Conservation (phyloP, 1,284 basidiomycete genomes). For the Malassezia sp. region DNA sequence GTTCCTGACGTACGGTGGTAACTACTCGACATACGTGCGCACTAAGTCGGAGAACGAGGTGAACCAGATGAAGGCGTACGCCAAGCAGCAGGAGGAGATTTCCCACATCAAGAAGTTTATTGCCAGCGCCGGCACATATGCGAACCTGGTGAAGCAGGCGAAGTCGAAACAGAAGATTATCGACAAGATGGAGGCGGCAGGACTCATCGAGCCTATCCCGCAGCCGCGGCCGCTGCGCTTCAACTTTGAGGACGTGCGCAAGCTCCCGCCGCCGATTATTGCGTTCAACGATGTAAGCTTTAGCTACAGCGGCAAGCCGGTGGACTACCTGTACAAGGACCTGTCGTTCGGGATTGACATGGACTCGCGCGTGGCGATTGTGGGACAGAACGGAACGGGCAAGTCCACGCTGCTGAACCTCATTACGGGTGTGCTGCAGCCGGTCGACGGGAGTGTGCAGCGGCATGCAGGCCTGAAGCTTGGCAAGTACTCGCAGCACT, state of each 20-base stretch:
- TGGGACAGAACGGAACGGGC: conserved; percentile 94
- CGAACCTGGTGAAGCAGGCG: conserved; percentile 94
- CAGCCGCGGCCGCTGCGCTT: conserved; percentile 64
- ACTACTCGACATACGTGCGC: conserved; percentile 90
- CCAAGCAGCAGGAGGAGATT: conserved; percentile 97
- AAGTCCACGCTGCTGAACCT: conserved; percentile 95
- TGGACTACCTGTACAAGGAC: conserved; percentile 76
- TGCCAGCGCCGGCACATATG: conserved; percentile 94
- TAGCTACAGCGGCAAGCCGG: conserved; percentile 76
- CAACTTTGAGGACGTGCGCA: conserved; percentile 89
- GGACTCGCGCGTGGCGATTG: conserved; percentile 90
- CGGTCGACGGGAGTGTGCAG: conserved; percentile 70
- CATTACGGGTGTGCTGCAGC: conserved; percentile 73
- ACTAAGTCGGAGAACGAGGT: conserved; percentile 95
- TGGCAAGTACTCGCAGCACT: conserved; percentile 87
- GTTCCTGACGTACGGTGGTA: conserved; percentile 76
- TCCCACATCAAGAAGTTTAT: conserved; percentile 95
- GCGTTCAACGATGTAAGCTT: conserved; percentile 91
- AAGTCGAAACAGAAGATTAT: conserved; percentile 97
- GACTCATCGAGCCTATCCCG: conserved; percentile 81
- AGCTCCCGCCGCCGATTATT: conserved; percentile 90
- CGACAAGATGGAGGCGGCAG: conserved; percentile 99
- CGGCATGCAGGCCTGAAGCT: conserved; percentile 84
- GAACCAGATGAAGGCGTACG: conserved; percentile 97
- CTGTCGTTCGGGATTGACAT: conserved; percentile 75